phyloP scores from a whole-genome alignment of 2,329 filamentous ascomycete species.

The Claviceps pazoutovae region DNA sequence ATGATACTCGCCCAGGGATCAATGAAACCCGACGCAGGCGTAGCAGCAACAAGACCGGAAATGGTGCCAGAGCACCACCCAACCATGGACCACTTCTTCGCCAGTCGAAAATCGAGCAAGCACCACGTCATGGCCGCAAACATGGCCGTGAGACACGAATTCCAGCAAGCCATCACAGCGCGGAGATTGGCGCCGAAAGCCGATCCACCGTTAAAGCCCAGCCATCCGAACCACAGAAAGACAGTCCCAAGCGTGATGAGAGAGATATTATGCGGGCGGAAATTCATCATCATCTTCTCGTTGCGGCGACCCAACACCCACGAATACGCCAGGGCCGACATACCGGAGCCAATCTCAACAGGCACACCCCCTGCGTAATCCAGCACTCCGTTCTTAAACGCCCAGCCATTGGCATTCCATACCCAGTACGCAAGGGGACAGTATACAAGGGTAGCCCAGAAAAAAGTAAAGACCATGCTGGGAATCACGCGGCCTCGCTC shows the following conservation, averaged over 20 bases:
- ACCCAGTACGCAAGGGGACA: conserved; percentile 94
- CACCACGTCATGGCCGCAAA: conserved; percentile 91
- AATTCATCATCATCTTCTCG: conserved; percentile 99
- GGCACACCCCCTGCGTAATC: conserved; percentile 95
- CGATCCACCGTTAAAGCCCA: conserved; percentile 96
- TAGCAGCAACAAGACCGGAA: conserved; percentile 56
- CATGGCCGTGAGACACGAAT: conserved; percentile 84
- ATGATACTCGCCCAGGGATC: conserved; percentile 53
- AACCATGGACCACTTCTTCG: conserved; percentile 80
- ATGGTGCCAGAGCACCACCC: conserved; percentile 62
- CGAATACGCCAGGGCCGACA: conserved; percentile 89
- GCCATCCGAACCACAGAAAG: conserved; percentile 96
- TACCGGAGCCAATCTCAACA: conserved; percentile 90
- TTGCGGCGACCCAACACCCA: conserved; percentile 90
- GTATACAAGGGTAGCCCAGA: conserved; percentile 95
- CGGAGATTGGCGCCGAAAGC: conserved; percentile 88
- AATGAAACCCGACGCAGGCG: conserved; percentile 54
- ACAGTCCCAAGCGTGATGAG: conserved; percentile 91
- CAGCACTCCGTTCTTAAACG: conserved; percentile 75
- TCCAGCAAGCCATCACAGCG: conserved; percentile 95
- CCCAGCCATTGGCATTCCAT: conserved; percentile 94
- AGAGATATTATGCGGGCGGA: conserved; percentile 96
- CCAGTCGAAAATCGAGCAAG: conserved; percentile 85
- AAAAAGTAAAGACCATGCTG: conserved; percentile 88
- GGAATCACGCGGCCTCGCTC: conserved; percentile 89